Percentiles rank a stretch among this genome's conserved stretches.
phyloP scores from a whole-genome alignment of 345 rosid species.

The Rhodomyrtus tomentosa region DNA sequence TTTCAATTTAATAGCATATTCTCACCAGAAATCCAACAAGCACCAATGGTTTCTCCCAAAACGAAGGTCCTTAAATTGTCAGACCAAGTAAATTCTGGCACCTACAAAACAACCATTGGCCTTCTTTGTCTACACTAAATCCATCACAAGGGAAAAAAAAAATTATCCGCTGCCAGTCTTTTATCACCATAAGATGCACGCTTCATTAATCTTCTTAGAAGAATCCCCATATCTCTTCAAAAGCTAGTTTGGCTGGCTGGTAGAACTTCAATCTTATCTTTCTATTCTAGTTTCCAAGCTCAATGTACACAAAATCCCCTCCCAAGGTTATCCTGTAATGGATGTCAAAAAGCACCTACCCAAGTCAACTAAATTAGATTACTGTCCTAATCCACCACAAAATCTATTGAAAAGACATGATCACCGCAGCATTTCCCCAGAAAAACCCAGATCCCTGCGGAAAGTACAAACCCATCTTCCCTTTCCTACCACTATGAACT shows the following conservation, averaged over 20 bases:
- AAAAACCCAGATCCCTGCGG: background rate
- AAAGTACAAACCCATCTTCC: background rate
- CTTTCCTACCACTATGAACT: background rate
- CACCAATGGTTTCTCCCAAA: background rate
- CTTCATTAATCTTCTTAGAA: background rate
- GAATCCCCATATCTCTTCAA: background rate
- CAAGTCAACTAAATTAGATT: background rate
- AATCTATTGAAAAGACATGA: background rate
- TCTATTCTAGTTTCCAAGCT: background rate
- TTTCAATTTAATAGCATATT: background rate
- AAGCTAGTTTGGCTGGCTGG: background rate
- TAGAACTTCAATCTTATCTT: background rate
- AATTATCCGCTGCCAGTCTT: background rate
- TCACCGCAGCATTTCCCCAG: background rate
- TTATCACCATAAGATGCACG: background rate
- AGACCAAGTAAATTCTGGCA: background rate
- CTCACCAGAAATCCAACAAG: background rate
- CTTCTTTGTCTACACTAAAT: background rate
- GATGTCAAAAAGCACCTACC: background rate
- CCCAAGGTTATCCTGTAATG: background rate
- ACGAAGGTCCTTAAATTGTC: background rate
- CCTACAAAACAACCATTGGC: background rate
- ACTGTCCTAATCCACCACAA: background rate
- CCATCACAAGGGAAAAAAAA: background rate
- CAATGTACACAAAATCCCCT: background rate